phyloP scores from a whole-genome alignment of 257 asterid genomes.

The Coffea eugenioides region DNA sequence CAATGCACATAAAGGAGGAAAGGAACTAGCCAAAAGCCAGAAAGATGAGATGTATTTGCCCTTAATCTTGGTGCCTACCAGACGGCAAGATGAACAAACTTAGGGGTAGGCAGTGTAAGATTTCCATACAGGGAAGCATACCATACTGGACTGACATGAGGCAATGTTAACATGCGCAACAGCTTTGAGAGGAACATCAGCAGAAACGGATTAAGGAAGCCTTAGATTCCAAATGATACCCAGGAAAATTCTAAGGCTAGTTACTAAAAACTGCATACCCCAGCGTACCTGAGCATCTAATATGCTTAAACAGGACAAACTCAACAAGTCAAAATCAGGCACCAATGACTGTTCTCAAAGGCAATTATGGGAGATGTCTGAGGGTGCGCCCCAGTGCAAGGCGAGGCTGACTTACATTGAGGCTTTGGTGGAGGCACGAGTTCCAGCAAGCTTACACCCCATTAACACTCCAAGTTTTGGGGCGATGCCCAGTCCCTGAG shows the following conservation, averaged over 20 bases:
- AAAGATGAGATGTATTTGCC: neutral
- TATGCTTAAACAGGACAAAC: neutral
- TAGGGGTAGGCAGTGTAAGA: no score
- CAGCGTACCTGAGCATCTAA: neutral
- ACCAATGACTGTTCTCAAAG: neutral
- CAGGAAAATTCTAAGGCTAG: neutral
- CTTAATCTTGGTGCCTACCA: neutral
- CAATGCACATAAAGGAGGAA: neutral
- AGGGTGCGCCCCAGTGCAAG: no score
- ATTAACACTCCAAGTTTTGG: no score
- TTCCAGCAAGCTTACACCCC: no score
- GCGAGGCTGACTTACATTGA: no score
- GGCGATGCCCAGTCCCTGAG: no score
- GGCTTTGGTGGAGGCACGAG: no score
- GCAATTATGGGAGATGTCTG: no score
- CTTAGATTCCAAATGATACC: neutral
- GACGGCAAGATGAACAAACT: neutral
- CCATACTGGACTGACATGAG: neutral
- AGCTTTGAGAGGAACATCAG: neutral
- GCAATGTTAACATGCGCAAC: neutral
- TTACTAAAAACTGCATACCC: neutral
- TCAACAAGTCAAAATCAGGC: neutral
- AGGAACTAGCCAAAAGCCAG: neutral
- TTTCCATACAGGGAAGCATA: neutral
- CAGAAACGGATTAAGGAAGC: neutral